Evolutionary conservation across 768 basidiomycete genomes (phyloP), one percentile per base, ranked within the genome.

Genomic region (Lyophyllum atratum): DNA sequence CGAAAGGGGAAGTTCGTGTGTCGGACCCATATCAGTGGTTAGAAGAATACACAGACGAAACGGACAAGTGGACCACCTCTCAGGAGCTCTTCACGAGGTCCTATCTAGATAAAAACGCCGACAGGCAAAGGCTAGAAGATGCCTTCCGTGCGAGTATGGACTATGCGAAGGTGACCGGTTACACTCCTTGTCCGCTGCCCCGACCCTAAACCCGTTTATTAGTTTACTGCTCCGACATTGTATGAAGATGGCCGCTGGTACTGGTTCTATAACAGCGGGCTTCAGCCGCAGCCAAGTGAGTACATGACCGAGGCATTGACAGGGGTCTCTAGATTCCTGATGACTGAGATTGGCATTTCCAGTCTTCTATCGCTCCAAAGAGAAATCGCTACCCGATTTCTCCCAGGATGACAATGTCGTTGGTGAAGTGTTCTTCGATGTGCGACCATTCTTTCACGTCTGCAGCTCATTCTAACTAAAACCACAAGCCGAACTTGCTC

Each of bases 391-490:
- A 45, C 90, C 89, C 39, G 79, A 81, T 60, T 79, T 83, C 65
- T 77, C 78, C 40, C 65, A 76, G 34, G 72, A 74, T 17, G 66
- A 70, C 17, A 77, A 74, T 26, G 66, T 72, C 17, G 80, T 76
- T 14, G 84, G 84, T 26, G 90, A 92, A 67, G 76, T 92, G 3
- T 93, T 90, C 71, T 93, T 93, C 64, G 89, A 94, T 69, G 87
- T 87, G 63, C 55, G 83, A 51, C n/a, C 10, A 44, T 44, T 37
- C 10, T 40, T 29, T 11, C 26, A 48, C 22, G 12, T 25, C 19
- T 24, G 57, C 39, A 31, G n/a, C 6, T 25, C 40, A 10, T 37
- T 37, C 56, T 52, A 39, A 56, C 49, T 26, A 19, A 50, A 4
- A 8, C 29, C 49, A 28, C 11, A 53, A 89, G 86, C 82, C 88